These are phyloP conservation scores for Vicia villosa DNA, from an alignment of 306 rosid species.

Conservation along the genomic window DNA sequence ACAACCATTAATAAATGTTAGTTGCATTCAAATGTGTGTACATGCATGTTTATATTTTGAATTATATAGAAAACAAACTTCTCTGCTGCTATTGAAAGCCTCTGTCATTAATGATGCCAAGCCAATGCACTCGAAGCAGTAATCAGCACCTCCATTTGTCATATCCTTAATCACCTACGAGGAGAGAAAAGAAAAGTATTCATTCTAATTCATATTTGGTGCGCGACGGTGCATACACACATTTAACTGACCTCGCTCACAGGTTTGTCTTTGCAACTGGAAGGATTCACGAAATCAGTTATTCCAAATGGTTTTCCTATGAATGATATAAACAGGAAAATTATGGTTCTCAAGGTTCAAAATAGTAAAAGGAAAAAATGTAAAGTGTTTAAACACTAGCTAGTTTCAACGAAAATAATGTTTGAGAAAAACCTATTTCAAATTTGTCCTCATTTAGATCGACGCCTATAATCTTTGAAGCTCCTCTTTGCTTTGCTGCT, in stretches of 20 bases:
- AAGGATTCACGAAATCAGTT: slow-evolving; percentile 64
- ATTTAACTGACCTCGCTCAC: slow-evolving; percentile 49
- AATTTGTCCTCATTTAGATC: slow-evolving; percentile 58
- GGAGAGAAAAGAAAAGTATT: not conserved
- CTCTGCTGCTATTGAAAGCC: slow-evolving; percentile 51
- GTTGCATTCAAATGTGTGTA: not conserved
- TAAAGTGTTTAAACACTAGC: not conserved
- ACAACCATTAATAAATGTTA: not conserved
- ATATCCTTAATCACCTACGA: slow-evolving; percentile 60
- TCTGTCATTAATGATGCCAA: slow-evolving; percentile 66
- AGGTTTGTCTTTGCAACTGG: slow-evolving; percentile 47
- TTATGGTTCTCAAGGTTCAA: not conserved
- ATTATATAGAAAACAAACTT: slow-evolving; percentile 35
- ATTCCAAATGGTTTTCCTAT: slow-evolving; percentile 62
- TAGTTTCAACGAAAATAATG: not conserved
- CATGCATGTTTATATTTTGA: not conserved
- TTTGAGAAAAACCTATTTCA: slow-evolving; percentile 47
- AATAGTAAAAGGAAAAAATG: not conserved
- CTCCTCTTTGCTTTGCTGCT: slow-evolving; percentile 67
- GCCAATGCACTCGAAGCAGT: slow-evolving; percentile 75
- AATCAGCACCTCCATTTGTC: slow-evolving; percentile 72
- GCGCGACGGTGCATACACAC: too few species aligned
- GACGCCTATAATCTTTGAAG: slow-evolving; percentile 68
- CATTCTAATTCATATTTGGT: too few species aligned
- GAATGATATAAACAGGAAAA: not conserved